Evolutionary conservation across 1,139 yeast species (phyloP), one percentile per base, ranked within the genome.

Genomic region (Torulaspora globosa): DNA sequence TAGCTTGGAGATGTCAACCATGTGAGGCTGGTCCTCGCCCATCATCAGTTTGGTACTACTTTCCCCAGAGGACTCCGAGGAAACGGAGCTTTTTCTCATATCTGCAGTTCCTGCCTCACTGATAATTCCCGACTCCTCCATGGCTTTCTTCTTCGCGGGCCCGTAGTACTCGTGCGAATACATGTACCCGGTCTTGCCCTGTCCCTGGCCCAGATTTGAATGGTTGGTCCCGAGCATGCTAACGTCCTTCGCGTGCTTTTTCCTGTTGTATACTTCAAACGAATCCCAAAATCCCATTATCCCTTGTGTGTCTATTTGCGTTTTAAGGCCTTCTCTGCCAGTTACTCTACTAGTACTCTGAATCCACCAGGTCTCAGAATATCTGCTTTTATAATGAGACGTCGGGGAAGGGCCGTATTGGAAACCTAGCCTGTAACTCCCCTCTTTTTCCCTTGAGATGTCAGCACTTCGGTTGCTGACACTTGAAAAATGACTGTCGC

Each of bases 191-290:
- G 66, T 55, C 37, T 46, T 54, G 18, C 54, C 52, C 10, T 52
- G 48, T 9, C 63, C 60, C 12, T 52, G 48, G 11, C 63, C 60
- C 12, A 54, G 44, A 50, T 60, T 61, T 16, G 57, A 52, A 41
- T 59, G 61, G 41, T 53, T 54, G 1, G 52, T 48, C 2, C 63
- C 64, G 21, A 39, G 47, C 49, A 58, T 51, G 9, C 44, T 52
- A 5, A 60, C 56, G 36, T 54, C 47, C 27, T 48, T 47, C 7
- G 60, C 54, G 47, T 64, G 68, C 40, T 64, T 64, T 40, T 51
- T 53, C 35, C 48, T 51, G 52, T 62, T 62, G 49, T 64, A 61
- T 14, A 62, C 65, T 45, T 53, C 53, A 44, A 64, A 64, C 28
- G 66, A 56, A 36, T 62, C 62, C 54, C 60, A 60, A 45, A 64